Evolutionary conservation across 192 early-diverging fungal species (phyloP), one percentile per base, ranked within the genome.

Genomic region (Backusella morwellensis): DNA sequence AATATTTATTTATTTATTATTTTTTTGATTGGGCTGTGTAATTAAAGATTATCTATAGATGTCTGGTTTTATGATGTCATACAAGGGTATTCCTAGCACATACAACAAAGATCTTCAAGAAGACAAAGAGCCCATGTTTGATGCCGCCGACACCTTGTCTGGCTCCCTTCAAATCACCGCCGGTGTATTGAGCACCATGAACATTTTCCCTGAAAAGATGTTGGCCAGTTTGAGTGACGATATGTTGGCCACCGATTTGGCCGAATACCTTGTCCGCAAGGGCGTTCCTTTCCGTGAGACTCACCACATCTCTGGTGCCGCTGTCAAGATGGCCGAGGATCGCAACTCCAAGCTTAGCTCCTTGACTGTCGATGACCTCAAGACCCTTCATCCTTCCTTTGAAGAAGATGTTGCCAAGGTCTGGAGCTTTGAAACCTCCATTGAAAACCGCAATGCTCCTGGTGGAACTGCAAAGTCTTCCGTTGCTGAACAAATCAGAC

Each of bases 81-180:
- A 95, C 87, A 99, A 99, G 87, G 98, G 97, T 8, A 86, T 96
- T 72, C 96, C 98, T 12, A 95, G 93, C 81, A 99, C 98, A 12
- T 99, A 99, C 87, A 99, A 99, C 88, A 98, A 98, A 85, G 98
- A 98, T 80, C 89, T 99, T 74, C 98, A 99, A 84, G 98, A 98
- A 84, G 98, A 98, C 84, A 99, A 99, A 87, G 98, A 99, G 82
- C 97, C 98, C 36, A 89, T 99, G 86, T 99, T 99, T 87, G 97
- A 98, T 78, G 92, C 96, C 1, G 90, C 91, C 14, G 96, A 98
- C 82, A 98, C 94, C 3, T 79, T 98, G 32, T 87, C 90, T 41
- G 96, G 95, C 0, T 96, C 95, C 8, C 83, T 99, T 42, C 96
- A 97, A 85, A 99, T 99, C 75, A 90, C 94, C 21, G 87, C 96